Percentiles rank a stretch among this genome's conserved stretches.
Conservation (phyloP, 2,329 filamentous ascomycete species). For the Aspergillus costaricaensis region DNA sequence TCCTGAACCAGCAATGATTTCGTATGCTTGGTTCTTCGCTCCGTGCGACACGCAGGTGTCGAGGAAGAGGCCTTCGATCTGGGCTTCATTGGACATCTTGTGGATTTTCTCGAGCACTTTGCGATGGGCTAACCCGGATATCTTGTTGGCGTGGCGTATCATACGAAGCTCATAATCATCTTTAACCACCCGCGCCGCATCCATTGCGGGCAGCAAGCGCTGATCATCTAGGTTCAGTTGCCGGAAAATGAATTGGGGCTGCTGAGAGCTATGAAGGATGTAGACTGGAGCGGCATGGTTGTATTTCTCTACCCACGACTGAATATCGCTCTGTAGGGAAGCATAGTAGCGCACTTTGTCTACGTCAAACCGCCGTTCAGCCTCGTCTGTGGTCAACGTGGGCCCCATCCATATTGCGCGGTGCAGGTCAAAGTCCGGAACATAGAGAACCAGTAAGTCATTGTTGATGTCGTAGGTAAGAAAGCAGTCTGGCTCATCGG, state of each 20-base stretch:
- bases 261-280: constrained; percentile 41
- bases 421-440: constrained; percentile 66
- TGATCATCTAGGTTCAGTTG: constrained; percentile 30
- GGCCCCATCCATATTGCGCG: constrained; percentile 47
- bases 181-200: constrained; percentile 70
- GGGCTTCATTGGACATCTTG: constrained; percentile 71
- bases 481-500: constrained; percentile 56
- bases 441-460: constrained; percentile 70
- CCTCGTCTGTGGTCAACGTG: constrained; percentile 55
- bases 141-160: constrained; percentile 69
- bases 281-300: constrained; percentile 35
- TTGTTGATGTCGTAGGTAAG: constrained; percentile 59
- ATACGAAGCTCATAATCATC: constrained; percentile 73
- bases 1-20: constrained; percentile 80
- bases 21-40: constrained; percentile 81
- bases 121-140: constrained; percentile 68
- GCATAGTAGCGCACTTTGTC: constrained; percentile 67
- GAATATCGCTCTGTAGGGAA: constrained; percentile 54
- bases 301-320: constrained; percentile 33
- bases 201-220: constrained; percentile 56
- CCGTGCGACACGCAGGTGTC: constrained; percentile 73
- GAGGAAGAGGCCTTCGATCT: constrained; percentile 80
- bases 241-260: constrained; percentile 25
- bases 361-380: constrained; percentile 64
- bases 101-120: constrained; percentile 63